Evolutionary conservation across 2,329 filamentous ascomycete species (phyloP), one percentile per base, ranked within the genome.

Genomic region (Lasiodiplodia theobromae): DNA sequence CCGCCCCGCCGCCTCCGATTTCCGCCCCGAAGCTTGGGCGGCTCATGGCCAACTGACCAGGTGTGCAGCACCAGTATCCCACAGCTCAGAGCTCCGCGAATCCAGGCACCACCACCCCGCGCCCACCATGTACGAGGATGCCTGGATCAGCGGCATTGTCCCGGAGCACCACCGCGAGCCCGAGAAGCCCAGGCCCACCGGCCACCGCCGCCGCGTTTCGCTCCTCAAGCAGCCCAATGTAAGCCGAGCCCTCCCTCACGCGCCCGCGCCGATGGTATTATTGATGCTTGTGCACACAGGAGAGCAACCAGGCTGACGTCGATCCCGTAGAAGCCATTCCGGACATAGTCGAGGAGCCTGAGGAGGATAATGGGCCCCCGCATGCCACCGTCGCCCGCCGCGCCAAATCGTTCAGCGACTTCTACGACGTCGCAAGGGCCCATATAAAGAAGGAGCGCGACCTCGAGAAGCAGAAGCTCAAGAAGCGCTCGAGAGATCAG

Each of bases 341-440:
- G 31, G 85, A 88, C 68, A 81, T 88, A 4, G 82, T 83, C 71
- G 89, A 92, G 74, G 87, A 89, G 44, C 77, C 82, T 5, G 83
- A 87, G 60, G 81, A 84, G 71, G 77, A 82, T 58, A 85, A 86
- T 74, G 86, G 84, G 0, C 91, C 91, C 14, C 91, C 91, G 14
- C 86, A 89, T 74, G 88, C 92, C 18, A 89, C 86, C 10, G 75
- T 93, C 51, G 80, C 85, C 54, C 85, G 89, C 69, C 86, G 92
- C 76, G 88, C 91, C 62, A 91, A 89, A 74, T 95, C 92, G n/a
- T 92, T 92, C 79, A 91, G 90, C 72, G 89, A 93, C 79, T 92
- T 94, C 77, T 90, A 92, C 81, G 84, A 88, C 74, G 86, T 88
- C 44, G 87, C 87, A 67, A 84, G 84, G 65, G 84, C 85, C 18